Evolutionary conservation across 2,329 filamentous ascomycete genomes (phyloP).

Genomic region (Intubia oerlemansii): DNA sequence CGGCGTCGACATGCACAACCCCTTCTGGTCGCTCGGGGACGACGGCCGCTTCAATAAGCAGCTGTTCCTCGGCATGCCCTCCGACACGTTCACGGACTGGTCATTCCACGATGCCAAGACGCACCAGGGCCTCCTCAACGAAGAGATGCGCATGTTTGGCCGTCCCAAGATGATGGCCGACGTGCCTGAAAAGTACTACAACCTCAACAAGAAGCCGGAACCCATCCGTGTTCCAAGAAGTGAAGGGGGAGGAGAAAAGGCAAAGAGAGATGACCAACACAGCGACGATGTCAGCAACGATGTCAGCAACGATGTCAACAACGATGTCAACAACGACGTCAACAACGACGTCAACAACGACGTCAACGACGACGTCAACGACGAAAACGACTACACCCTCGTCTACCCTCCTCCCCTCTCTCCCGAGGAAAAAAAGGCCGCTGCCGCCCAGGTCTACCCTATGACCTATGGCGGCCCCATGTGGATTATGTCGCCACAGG

Average conservation of each 20-base stretch:
- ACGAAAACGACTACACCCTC: too few relatives aligned
- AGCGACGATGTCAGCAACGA: too few relatives aligned
- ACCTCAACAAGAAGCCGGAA: too few relatives aligned
- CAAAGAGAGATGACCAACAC: too few relatives aligned
- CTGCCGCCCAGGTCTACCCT: conserved; percentile 8
- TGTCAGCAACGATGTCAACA: too few relatives aligned
- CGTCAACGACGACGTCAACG: too few relatives aligned
- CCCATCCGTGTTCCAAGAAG: too few relatives aligned
- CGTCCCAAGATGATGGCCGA: not conserved
- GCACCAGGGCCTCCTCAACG: not conserved
- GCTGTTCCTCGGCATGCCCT: conserved; percentile 21
- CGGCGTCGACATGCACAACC: not conserved
- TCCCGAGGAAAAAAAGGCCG: too few relatives aligned
- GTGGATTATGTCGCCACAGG: conserved; percentile 18
- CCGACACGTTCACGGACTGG: conserved; percentile 21
- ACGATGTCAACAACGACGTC: too few relatives aligned
- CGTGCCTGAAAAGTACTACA: not conserved
- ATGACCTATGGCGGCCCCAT: conserved; percentile 23
- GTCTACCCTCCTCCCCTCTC: too few relatives aligned
- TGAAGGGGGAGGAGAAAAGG: too few relatives aligned
- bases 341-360: too few relatives aligned
- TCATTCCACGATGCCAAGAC: conserved; percentile 11
- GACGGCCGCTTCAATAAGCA: conserved; percentile 3
- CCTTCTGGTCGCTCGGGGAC: not conserved
- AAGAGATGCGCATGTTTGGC: not conserved